Conservation (phyloP, 768 basidiomycete genomes). For the Kwoniella botswanensis region DNA sequence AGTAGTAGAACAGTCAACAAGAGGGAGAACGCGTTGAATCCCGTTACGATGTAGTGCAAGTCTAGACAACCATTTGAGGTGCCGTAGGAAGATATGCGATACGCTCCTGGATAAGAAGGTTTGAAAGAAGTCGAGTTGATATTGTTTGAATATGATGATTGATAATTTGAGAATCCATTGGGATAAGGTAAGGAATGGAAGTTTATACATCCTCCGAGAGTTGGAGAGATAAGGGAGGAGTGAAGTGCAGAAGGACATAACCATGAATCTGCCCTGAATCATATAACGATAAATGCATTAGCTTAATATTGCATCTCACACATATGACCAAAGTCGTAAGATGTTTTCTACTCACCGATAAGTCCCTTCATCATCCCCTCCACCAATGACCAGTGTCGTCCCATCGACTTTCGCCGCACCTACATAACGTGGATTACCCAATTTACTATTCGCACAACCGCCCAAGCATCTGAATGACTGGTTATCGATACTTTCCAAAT, state of each 20-base stretch:
- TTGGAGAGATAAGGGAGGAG: slow-evolving; percentile 30
- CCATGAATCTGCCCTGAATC: slow-evolving; percentile 50
- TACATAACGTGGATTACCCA: slow-evolving; percentile 50
- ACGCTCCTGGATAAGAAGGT: slow-evolving; percentile 41
- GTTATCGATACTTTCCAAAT: slow-evolving; percentile 20
- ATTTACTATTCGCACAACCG: slow-evolving; percentile 38
- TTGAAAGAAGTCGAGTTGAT: slow-evolving; percentile 34
- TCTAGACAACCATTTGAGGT: slow-evolving; percentile 32
- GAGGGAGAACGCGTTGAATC: slow-evolving; percentile 42
- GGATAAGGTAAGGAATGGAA: slow-evolving; percentile 33
- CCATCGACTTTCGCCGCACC: slow-evolving; percentile 35
- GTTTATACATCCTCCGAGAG: slow-evolving; percentile 38
- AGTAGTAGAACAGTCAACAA: slow-evolving; percentile 37
- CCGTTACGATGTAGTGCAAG: slow-evolving; percentile 39
- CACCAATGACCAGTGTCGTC: slow-evolving; percentile 41
- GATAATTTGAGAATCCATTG: slow-evolving; percentile 24
- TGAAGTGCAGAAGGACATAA: slow-evolving; percentile 50
- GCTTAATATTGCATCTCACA: too few species aligned
- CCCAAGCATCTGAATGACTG: slow-evolving; percentile 43
- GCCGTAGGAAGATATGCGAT: slow-evolving; percentile 20
- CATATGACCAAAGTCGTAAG: not conserved
- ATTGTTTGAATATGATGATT: slow-evolving; percentile 20
- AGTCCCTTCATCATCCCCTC: slow-evolving; percentile 26
- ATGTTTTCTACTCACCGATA: slow-evolving; percentile 39
- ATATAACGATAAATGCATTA: not conserved